These are phyloP conservation scores for Termitomyces sp. DNA, from an alignment of 768 basidiomycete species.

Conservation along the genomic window DNA sequence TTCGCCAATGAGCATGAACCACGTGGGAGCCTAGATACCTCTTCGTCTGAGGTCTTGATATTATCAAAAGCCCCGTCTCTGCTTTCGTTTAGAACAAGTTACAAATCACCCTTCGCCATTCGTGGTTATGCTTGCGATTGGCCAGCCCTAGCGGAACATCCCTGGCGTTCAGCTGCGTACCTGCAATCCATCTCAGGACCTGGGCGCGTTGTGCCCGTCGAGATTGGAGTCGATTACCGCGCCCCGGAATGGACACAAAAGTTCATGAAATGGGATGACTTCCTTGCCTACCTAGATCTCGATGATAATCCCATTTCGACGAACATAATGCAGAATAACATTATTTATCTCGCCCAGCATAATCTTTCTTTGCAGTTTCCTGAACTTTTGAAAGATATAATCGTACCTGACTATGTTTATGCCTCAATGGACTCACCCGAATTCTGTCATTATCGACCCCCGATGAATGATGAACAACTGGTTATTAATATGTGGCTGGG, in stretches of 20 bases:
- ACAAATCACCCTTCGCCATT: constrained; percentile 66
- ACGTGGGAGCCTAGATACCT: constrained; percentile 13
- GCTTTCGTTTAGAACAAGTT: constrained; percentile 40
- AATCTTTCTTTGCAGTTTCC: constrained; percentile 84
- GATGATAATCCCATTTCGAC: constrained; percentile 19
- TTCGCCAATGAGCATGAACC: not conserved
- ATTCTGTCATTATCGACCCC: constrained; percentile 53
- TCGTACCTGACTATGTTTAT: constrained; percentile 88
- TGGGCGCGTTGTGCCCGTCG: constrained; percentile 85
- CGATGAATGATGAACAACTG: constrained; percentile 57
- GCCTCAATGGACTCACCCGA: constrained; percentile 43
- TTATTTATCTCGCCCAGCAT: constrained; percentile 89
- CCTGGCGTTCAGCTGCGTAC: constrained; percentile 71
- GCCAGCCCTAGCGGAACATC: constrained; percentile 68
- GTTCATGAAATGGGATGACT: constrained; percentile 73
- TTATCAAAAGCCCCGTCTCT: constrained; percentile 52
- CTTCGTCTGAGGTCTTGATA: constrained; percentile 29
- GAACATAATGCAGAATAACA: constrained; percentile 16
- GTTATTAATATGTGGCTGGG: constrained; percentile 82
- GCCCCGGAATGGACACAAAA: constrained; percentile 74
- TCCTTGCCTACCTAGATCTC: constrained; percentile 48
- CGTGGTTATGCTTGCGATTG: constrained; percentile 58
- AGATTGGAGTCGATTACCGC: constrained; percentile 83
- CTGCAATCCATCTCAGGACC: constrained; percentile 66
- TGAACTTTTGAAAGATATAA: constrained; percentile 62